Conservation (phyloP, 306 rosid genomes). For the Ormosia emarginata region DNA sequence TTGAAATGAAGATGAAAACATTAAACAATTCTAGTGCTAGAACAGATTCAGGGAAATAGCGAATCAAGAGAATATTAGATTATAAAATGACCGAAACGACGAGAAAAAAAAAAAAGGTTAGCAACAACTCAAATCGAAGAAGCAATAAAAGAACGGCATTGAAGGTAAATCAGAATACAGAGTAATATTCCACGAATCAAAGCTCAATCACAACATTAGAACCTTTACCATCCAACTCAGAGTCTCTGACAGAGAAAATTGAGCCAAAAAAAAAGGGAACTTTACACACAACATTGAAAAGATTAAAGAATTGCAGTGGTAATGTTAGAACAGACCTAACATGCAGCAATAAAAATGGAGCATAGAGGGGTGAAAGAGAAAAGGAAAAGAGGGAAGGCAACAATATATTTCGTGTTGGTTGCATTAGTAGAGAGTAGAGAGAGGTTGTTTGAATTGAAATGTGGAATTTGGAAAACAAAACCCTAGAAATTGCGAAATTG, state of each 20-base stretch:
- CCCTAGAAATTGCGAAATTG: constrained; percentile 13
- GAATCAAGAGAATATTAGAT: no score
- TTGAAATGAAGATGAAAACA: neutral
- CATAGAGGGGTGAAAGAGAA: neutral
- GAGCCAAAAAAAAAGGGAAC: no score
- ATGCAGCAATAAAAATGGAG: no score
- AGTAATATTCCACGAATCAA: neutral
- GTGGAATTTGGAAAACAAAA: constrained; percentile 13
- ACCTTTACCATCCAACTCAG: neutral
- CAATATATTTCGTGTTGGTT: neutral
- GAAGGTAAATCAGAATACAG: neutral
- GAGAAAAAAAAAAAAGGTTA: neutral
- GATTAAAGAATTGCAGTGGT: no score
- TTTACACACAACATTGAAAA: no score
- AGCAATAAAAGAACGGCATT: neutral
- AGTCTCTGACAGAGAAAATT: neutral
- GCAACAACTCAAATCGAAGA: neutral
- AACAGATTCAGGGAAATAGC: neutral
- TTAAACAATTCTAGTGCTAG: neutral
- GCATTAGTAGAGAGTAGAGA: no score
- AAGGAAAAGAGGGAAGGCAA: neutral
- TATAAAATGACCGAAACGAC: neutral
- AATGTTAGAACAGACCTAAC: no score
- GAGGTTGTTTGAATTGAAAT: no score
- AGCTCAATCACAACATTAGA: no score